Evolutionary conservation across 2,329 filamentous ascomycete species (phyloP), one percentile per base, ranked within the genome.

Genomic region (Fusarium tupiense): DNA sequence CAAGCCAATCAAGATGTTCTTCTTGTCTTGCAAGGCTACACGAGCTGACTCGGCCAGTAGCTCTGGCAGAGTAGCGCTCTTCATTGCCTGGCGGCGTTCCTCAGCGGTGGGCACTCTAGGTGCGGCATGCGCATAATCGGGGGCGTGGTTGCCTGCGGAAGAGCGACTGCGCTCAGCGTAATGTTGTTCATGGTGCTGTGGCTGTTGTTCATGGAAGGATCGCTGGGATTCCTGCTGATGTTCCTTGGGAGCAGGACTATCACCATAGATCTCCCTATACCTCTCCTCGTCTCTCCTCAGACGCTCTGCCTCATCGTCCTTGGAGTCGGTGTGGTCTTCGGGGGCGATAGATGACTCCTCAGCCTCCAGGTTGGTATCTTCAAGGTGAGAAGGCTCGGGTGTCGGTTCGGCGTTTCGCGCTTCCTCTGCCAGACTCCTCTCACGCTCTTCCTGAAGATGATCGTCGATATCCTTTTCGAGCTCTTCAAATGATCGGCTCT

Each of bases 1-100:
- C 1, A 88, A 76, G 10, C 84, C 82, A 33, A 92, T 91, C n/a
- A 86, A 81, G 16, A 91, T 78, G 64, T 91, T 92, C 82, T 88
- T 91, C 65, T 85, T 85, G 74, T 92, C 90, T 53, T 86, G 85
- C 75, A 91, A 76, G 24, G 89, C 79, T 13, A 91, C 86, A 38
- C 86, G 84, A 58, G 84, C 82, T 0, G 89, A 88, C 71, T 89
- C 87, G 14, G 89, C 74, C 0, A 91, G 76, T 14, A 91, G 82
- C 68, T 90, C 86, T 1, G 85, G 82, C 17, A 92, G 83, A 5
- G 87, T 88, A 0, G 88, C 87, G 16, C 81, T 81, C 67, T 86
- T 83, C 60, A 83, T 81, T 33, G 77, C 61, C 56, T 75, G 58
- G 33, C 73, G 79, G 6, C 74, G 80, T 44, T 76, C 77, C 44